Percentiles rank a stretch among this genome's conserved stretches.
Conservation (phyloP, 371 early-diverging fungal species). For the Rhizomucor miehei region DNA sequence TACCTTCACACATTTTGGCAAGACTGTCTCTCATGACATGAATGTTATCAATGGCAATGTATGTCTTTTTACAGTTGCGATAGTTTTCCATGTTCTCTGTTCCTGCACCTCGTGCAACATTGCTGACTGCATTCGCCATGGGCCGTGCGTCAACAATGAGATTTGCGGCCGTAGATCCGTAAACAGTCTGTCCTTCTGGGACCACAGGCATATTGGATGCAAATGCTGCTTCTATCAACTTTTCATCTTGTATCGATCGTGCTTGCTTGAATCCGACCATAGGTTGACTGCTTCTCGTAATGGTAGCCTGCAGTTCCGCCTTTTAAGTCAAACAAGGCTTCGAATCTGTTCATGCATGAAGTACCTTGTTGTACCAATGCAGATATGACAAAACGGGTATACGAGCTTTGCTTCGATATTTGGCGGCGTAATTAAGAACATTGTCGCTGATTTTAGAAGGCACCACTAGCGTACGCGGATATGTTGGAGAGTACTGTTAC, state of each 20-base stretch:
- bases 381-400: slow-evolving; percentile 90
- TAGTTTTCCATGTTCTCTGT: slow-evolving; percentile 94
- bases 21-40: slow-evolving; percentile 94
- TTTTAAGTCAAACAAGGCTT: neutral
- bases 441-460: slow-evolving; percentile 89
- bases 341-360: neutral
- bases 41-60: slow-evolving; percentile 95
- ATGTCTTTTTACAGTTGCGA: slow-evolving; percentile 77
- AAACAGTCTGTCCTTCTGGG: slow-evolving; percentile 39
- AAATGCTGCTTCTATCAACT: slow-evolving; percentile 90
- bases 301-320: slow-evolving; percentile 72
- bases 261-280: slow-evolving; percentile 92
- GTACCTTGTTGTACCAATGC: slow-evolving; percentile 73
- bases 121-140: slow-evolving; percentile 91
- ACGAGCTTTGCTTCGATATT: slow-evolving; percentile 88
- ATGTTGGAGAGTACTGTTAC: slow-evolving; percentile 80
- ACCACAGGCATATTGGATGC: slow-evolving; percentile 49
- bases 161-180: slow-evolving; percentile 59
- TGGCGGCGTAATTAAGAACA: slow-evolving; percentile 83
- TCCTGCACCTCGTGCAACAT: slow-evolving; percentile 93
- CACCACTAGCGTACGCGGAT: slow-evolving; percentile 82
- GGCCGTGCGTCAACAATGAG: slow-evolving; percentile 95
- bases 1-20: slow-evolving; percentile 82
- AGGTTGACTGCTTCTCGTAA: slow-evolving; percentile 93
- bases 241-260: slow-evolving; percentile 96